These are phyloP conservation scores for Zopfochytrium polystomum DNA, from an alignment of 371 early-diverging fungal species.

Conservation along the genomic window DNA sequence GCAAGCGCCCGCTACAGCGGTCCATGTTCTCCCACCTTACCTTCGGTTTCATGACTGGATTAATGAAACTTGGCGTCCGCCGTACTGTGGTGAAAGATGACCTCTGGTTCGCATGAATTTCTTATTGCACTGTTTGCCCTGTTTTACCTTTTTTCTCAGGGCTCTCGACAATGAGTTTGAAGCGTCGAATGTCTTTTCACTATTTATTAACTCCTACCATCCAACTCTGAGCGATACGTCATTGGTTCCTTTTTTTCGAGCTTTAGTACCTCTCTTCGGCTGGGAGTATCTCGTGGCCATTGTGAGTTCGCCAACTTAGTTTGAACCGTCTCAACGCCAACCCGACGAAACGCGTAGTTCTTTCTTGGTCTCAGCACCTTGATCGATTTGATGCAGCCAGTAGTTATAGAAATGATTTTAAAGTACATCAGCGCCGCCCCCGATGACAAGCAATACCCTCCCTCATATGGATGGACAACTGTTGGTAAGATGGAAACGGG, in stretches of 20 bases:
- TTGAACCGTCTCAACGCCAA: too few relatives aligned
- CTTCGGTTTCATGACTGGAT: constrained; percentile 6
- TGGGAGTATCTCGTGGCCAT: constrained; percentile 3
- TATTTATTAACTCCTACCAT: background rate
- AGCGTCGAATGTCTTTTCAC: background rate
- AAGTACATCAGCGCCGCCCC: background rate
- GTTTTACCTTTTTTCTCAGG: constrained; percentile 3
- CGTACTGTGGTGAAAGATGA: constrained; percentile 5
- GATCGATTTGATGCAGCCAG: constrained; percentile 10
- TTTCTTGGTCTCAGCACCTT: constrained; percentile 1
- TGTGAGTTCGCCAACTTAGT: too few relatives aligned
- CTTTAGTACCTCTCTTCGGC: constrained; percentile 13
- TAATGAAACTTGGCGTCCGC: constrained; percentile 2
- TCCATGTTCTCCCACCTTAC: constrained; percentile 2
- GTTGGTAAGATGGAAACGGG: too few relatives aligned
- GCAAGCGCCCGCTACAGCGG: background rate
- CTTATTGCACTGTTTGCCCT: background rate
- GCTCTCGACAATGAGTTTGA: too few relatives aligned
- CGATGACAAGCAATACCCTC: background rate
- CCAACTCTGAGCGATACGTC: background rate
- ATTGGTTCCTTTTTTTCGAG: constrained; percentile 5
- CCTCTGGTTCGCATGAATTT: constrained; percentile 7
- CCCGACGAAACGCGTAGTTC: constrained; percentile 6
- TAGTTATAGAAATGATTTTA: constrained; percentile 8
- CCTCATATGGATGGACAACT: constrained; percentile 5